Base-by-base conservation (phyloP, 2,329 filamentous ascomycete species). In the Diaporthe sp. region DNA sequence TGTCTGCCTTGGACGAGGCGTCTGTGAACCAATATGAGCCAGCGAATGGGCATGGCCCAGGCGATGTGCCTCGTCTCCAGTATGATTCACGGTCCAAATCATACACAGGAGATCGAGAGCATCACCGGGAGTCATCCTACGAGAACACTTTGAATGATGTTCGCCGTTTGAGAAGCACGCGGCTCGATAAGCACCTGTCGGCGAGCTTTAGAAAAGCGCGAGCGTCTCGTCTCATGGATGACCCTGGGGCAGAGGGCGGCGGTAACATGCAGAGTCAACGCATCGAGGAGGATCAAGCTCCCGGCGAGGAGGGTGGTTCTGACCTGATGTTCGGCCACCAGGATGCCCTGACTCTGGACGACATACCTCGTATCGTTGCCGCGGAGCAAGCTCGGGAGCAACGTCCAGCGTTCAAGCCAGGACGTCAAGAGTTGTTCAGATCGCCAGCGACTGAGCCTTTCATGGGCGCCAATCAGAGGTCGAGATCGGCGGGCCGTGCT, bases 121-220 rank as follows among this genome's bases (percentile, higher is more conserved):
- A 91, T 75, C 89, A 89, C 75, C 89, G 92, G 77, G 90, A 92
- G 79, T 95, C 94, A 69, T 95, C 94, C 38, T 97, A 98, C 82
- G 96, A 98, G 85, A 97, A 96, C 85, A 98, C 96, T 61, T 92
- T 99, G 78, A 97, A 97, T 78, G 97, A 99, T 84, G 97, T 99
- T 81, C 93, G 95, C 80, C 91, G 97, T 76, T 85, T 99, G 75
- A 92, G 96, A 77, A 98, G 97, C 76, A 98, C 96, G 30, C 92
- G 97, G 40, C 93, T 98, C 81, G 96, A 99, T 81, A 96, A 97
- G 81, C 95, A 97, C 80, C 86, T 99, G 57, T 98, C 96, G 47
- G 97, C 95, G 30, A 98, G 95, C 68, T 95, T 96, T 82, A 94
- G 94, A 82, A 97, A 96, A 80, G 95, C 96, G 66, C 91, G 97